These are phyloP conservation scores for Sporothrix humicola DNA, from an alignment of 2,329 filamentous ascomycete genomes.

Conservation along the genomic window DNA sequence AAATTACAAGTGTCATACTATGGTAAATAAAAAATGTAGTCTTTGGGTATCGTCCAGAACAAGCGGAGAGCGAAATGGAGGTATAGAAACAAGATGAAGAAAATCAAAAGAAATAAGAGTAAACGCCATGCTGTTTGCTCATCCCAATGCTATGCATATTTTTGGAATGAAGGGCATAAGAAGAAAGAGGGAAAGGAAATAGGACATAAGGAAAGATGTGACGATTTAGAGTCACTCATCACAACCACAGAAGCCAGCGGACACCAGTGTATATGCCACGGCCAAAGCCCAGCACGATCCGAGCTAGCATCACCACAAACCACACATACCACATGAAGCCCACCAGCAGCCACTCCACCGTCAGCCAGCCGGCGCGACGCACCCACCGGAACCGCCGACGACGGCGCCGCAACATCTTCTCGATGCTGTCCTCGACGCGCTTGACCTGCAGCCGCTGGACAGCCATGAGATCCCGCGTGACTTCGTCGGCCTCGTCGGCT, in stretches of 20 bases:
- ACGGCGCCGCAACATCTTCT: constrained; percentile 74
- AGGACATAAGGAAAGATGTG: not conserved
- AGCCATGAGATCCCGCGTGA: constrained; percentile 75
- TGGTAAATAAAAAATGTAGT: constrained; percentile 27
- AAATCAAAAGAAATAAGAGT: not conserved
- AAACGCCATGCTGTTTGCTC: constrained; percentile 10
- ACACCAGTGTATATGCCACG: constrained; percentile 64
- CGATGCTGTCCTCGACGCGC: constrained; percentile 76
- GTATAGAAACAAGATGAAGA: not conserved
- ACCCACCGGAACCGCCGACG: constrained; percentile 73
- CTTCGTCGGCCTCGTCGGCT: constrained; percentile 79
- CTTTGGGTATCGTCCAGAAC: constrained; percentile 35
- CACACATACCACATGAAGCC: constrained; percentile 94
- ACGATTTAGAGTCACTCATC: constrained; percentile 37
- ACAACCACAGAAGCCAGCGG: constrained; percentile 87
- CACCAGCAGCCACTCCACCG: constrained; percentile 86
- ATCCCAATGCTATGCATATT: not conserved
- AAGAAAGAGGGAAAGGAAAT: not conserved
- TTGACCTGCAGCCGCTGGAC: constrained; percentile 81
- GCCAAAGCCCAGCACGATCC: constrained; percentile 67
- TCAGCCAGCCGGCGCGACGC: constrained; percentile 75
- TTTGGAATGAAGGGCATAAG: not conserved
- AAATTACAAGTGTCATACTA: constrained; percentile 25
- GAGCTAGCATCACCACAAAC: constrained; percentile 80
- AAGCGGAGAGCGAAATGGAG: constrained; percentile 11